Evolutionary conservation across 192 early-diverging fungal genomes (phyloP), one percentile per base, ranked within the genome.

Genomic region (Coemansia sp.): DNA sequence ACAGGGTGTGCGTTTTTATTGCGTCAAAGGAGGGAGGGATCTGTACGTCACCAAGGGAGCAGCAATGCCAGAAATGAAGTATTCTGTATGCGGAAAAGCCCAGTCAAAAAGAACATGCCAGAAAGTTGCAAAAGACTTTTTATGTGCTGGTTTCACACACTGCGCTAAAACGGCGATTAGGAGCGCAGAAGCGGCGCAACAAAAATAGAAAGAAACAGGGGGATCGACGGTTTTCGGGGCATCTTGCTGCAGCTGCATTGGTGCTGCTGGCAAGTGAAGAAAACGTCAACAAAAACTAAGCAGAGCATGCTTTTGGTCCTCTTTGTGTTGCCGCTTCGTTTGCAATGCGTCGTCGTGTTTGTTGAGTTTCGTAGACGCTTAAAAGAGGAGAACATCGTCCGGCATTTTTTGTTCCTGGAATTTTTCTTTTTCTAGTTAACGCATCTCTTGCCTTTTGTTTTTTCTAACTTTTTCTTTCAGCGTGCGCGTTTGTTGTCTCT

Each of bases 401-500:
- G 13, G 21, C 50, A 58, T 40, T 37, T 21, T 26, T 13, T n/a
- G 56, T 58, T 40, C 39, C 56, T 53, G 6, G 7, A 6, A 8
- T 13, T 58, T 58, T 58, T 39, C 16, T 39, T 39, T 58, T 58
- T 39, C 56, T 58, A 13, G 15, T 40, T 37, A 40, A 18, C 56
- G 39, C 56, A 40, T 37, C 56, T 40, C 9, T 58, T 13, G 37
- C 38, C 40, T 43, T 57, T 64, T 57, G 13, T 63, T 71, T 40
- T 13, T 40, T 56, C 26, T 48, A 21, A 21, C 21, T 50, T 64
- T 37, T 54, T 59, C 48, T 42, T 47, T 44, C 42, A 70, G 26
- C 19, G 16, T 41, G 47, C 15, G 62, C 41, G 63, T 70, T 8
- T 52, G 43, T 38, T 32, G 57, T 10, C 56, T 63, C 53, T 42